Base-by-base conservation (phyloP, 192 early-diverging fungal genomes). In the Haplosporangium gracile region DNA sequence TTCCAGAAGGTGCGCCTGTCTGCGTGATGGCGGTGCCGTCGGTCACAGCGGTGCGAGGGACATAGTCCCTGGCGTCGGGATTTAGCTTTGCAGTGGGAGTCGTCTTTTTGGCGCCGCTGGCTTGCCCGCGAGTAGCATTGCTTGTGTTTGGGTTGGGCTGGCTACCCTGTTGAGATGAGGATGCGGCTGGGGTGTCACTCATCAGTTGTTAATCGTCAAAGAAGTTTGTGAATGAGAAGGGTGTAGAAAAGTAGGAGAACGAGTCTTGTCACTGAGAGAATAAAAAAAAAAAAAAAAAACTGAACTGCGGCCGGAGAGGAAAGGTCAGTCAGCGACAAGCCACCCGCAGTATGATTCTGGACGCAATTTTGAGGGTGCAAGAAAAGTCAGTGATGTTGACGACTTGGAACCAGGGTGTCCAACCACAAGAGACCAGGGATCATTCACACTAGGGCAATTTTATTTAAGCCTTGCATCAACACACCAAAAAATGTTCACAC, bases 51-150 rank as follows among this genome's bases (percentile, higher is more conserved):
- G 75, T 32, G 29, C 76, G 84, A 60, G 84, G 84, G 39, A 86
- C 79, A 78, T 86, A 86, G 60, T 86, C 84, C 57, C 78, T 81
- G 65, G 84, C 84, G 24, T 76, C 84, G 22, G 84, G 84, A 65
- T 86, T 86, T 10, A 86, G 72, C 51, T 78, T 86, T 1, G 77
- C 32, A 7, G 36, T 34, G 29, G 60, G n/a, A 4, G 49, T 51
- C 7, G 83, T 11, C 39, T 65, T 71, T 45, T 53, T 72, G 26
- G 78, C 42, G 43, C 70, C 47, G 24, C 57, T 36, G 40, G 39
- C 63, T 36, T 72, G 49, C 11, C 43, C 9, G 0, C 45, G 53
- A 53, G 43, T 18, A 34, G 38, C 40, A 39, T 53, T 60, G 26
- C 34, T 40, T 39, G 34, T 49, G 55, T 15, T 76, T 40, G 38